These are phyloP conservation scores for Fragaria nilgerrensis DNA, from an alignment of 306 rosid genomes.

Conservation along the genomic window DNA sequence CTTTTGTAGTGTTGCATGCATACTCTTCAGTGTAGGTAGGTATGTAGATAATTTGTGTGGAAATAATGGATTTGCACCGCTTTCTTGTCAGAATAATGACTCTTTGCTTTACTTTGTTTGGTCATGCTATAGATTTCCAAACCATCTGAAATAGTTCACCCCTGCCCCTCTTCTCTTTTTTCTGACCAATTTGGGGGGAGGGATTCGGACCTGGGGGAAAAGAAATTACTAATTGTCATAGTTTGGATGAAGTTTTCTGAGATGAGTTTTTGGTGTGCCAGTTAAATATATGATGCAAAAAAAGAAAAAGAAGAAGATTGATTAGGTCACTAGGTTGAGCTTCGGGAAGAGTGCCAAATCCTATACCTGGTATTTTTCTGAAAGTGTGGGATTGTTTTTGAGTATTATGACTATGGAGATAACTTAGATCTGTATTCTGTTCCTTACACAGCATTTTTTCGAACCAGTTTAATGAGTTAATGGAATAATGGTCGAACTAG, in stretches of 20 bases:
- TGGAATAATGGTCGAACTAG: conserved; percentile 6
- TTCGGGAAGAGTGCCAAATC: background rate
- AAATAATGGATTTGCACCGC: background rate
- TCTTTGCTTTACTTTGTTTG: background rate
- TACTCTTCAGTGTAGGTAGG: background rate
- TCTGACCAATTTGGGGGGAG: background rate
- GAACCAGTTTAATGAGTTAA: background rate
- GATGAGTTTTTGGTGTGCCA: background rate
- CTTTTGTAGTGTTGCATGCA: background rate
- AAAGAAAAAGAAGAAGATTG: background rate
- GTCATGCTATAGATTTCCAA: background rate
- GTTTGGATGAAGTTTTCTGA: background rate
- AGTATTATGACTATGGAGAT: background rate
- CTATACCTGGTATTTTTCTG: background rate
- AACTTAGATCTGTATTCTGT: background rate
- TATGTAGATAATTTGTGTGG: background rate
- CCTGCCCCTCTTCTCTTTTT: background rate
- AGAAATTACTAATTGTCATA: background rate
- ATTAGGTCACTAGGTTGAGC: background rate
- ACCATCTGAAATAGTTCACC: background rate
- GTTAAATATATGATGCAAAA: background rate
- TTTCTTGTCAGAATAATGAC: background rate
- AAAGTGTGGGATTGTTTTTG: background rate
- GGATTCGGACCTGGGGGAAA: background rate
- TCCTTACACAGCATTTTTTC: background rate